Conservation (phyloP, 1,284 basidiomycete species). For the Pseudozyma sp. region DNA sequence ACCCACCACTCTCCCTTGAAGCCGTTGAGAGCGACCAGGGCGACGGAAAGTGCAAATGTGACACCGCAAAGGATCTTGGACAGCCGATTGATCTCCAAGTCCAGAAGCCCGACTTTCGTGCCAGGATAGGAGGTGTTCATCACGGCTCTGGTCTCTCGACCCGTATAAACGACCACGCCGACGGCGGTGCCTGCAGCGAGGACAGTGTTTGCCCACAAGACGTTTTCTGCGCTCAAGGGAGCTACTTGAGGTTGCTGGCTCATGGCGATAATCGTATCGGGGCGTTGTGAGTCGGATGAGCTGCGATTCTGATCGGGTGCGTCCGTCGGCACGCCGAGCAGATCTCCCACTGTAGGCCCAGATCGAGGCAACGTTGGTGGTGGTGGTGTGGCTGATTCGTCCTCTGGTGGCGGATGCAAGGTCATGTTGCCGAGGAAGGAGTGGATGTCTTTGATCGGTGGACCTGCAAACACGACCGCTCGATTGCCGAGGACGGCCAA, state of each 20-base stretch:
- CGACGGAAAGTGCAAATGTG: constrained; percentile 89
- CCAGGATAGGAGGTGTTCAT: constrained; percentile 98
- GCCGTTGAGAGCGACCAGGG: constrained; percentile 93
- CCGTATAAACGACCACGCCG: constrained; percentile 93
- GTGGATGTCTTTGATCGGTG: constrained; percentile 96
- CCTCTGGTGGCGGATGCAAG: constrained; percentile 72
- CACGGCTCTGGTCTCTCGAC: constrained; percentile 93
- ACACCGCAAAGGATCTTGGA: constrained; percentile 97
- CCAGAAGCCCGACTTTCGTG: constrained; percentile 91
- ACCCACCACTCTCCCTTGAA: constrained; percentile 96
- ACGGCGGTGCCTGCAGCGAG: constrained; percentile 93
- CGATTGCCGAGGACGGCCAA: constrained; percentile 74
- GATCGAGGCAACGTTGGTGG: constrained; percentile 22
- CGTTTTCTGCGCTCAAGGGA: constrained; percentile 82
- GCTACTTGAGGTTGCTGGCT: constrained; percentile 60
- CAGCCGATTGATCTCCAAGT: constrained; percentile 93
- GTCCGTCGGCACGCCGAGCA: constrained; percentile 26
- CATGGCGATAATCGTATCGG: constrained; percentile 69
- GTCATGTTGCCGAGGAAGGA: constrained; percentile 93
- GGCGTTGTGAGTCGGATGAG: constrained; percentile 31
- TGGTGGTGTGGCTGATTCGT: constrained; percentile 19
- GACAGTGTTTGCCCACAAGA: constrained; percentile 97
- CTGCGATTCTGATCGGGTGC: constrained; percentile 23
- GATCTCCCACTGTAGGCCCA: constrained; percentile 70
- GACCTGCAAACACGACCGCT: constrained; percentile 76